Evolutionary conservation across 192 early-diverging fungal genomes (phyloP), one percentile per base, ranked within the genome.

Genomic region (Neocallimastix lanati): DNA sequence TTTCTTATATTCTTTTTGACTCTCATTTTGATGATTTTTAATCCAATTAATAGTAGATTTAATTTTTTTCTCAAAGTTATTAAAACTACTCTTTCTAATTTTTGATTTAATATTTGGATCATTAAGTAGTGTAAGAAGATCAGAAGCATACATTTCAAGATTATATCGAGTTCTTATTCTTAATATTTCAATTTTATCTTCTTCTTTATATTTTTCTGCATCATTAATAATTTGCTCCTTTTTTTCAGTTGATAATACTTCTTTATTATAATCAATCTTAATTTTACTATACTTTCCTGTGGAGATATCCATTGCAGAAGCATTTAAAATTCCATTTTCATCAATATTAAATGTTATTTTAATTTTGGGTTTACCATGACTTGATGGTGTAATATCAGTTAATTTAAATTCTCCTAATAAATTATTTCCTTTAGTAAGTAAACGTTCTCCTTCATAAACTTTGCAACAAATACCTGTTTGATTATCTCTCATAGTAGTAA

Each of bases 251-350:
- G 94, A 92, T 80, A 98, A 91, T 84, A 94, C 93, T 80, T 95
- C 96, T 92, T 96, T 96, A 91, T 96, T 95, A 91, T 96, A 95
- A 90, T 94, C 96, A 90, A 98, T 96, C 87, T 94, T 96, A 86
- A 97, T 96, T 91, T 95, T 97, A 90, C 95, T 95, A 83, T 92
- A 91, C 83, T 33, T 33, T 33, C 11, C 11, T n/a, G n/a, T n/a
- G n/a, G n/a, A n/a, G n/a, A n/a, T n/a, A n/a, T 33, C 30, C 11
- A 33, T 6, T 6, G 30, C 30, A 6, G 30, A 33, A 84, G 97
- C 95, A 90, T 97, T 96, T 83, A 97, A 88, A 88, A 97, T 96
- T 89, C 94, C 94, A 92, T 97, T 97, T 86, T 94, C 93, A 82
- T 98, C 96, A 80, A 97, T 89, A 88, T 98, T 96, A 81, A 98